Percentiles rank a stretch among this genome's conserved stretches.
phyloP scores from a whole-genome alignment of 106 monocot genomes.

The Allium fistulosum region DNA sequence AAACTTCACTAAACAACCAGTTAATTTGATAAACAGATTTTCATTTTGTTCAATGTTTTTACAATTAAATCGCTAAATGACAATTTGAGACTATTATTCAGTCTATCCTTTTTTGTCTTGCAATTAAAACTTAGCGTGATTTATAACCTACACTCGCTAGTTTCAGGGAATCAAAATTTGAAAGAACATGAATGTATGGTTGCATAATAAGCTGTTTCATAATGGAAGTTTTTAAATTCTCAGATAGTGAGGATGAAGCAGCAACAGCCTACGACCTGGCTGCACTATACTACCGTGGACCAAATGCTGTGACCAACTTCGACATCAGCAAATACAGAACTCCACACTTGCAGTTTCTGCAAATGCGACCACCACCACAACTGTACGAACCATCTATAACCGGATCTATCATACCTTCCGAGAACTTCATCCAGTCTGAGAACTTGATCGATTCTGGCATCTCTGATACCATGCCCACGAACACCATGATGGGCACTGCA shows the following conservation, averaged over 20 bases:
- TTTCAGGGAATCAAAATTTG: background rate
- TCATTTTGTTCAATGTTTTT: background rate
- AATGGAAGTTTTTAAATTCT: background rate
- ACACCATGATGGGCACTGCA: no score
- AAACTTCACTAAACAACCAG: no score
- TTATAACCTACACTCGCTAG: background rate
- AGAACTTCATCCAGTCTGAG: no score
- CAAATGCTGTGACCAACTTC: constrained; percentile 82
- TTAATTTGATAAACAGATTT: no score
- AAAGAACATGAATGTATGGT: background rate
- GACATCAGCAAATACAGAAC: constrained; percentile 46
- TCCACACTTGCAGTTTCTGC: no score
- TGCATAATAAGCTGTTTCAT: background rate
- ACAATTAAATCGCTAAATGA: background rate
- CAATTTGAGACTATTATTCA: background rate
- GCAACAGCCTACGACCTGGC: constrained; percentile 84
- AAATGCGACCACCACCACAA: no score
- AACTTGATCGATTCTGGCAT: no score
- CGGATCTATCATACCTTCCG: no score
- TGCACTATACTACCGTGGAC: constrained; percentile 68
- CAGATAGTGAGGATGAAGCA: constrained; percentile 87
- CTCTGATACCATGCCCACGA: no score
- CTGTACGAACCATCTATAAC: no score
- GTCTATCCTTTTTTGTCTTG: background rate
- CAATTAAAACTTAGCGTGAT: background rate